These are phyloP conservation scores for Agrostemma githago DNA, from an alignment of 148 eudicot genomes.

Conservation along the genomic window DNA sequence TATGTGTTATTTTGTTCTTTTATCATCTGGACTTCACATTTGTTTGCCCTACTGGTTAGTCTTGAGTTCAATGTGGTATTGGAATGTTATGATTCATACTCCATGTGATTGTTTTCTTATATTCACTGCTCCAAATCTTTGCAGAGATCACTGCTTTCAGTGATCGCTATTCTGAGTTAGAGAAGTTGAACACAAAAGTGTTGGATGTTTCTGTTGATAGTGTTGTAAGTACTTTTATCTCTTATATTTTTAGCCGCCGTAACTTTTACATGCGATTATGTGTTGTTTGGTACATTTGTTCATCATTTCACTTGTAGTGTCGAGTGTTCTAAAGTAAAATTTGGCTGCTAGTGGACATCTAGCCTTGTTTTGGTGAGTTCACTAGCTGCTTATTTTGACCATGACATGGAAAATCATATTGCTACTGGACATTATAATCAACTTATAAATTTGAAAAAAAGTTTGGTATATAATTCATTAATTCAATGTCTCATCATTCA, in stretches of 20 bases:
- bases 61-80: not conserved
- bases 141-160: constrained; percentile 98
- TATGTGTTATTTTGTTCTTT: constrained; percentile 88
- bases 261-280: not conserved
- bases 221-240: constrained; percentile 57
- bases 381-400: not conserved
- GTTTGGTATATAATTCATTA: not conserved
- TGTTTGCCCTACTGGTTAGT: constrained; percentile 97
- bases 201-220: constrained; percentile 90
- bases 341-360: too few relatives aligned
- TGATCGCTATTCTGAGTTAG: constrained; percentile 80
- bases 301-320: not conserved
- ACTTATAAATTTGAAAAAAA: not conserved
- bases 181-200: constrained; percentile 84
- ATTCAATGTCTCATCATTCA: not conserved
- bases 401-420: not conserved
- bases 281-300: not conserved
- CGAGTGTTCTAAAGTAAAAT: not conserved
- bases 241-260: not conserved
- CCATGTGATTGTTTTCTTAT: not conserved
- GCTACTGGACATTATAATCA: not conserved
- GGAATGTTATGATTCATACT: not conserved
- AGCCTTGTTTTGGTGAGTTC: not conserved
- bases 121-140: constrained; percentile 14
- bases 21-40: constrained; percentile 95